Conservation (phyloP, 129 eudicot species). For the Lonicera japonica region DNA sequence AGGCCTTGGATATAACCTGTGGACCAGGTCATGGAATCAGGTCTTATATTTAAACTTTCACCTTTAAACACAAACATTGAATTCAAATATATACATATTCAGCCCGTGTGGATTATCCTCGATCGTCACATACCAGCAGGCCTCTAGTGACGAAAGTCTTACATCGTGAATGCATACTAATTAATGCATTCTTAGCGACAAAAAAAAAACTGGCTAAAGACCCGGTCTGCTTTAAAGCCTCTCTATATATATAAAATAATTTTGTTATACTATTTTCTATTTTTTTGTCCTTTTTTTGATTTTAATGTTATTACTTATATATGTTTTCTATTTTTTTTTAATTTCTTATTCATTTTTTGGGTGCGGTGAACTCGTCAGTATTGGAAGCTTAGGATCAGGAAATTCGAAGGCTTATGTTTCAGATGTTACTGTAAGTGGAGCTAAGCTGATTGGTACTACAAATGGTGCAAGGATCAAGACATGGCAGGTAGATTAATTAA, state of each 20-base stretch:
- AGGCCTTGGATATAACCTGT: constrained; percentile 60
- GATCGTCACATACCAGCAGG: no score
- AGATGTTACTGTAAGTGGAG: constrained; percentile 57
- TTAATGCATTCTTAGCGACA: no score
- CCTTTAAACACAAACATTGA: background rate
- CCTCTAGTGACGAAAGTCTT: no score
- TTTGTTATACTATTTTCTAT: background rate
- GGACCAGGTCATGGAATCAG: constrained; percentile 98
- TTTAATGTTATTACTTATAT: no score
- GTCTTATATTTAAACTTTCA: constrained; percentile 15
- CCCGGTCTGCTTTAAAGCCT: no score
- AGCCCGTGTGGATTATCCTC: no score
- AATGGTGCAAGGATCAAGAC: constrained; percentile 92
- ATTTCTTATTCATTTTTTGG: background rate
- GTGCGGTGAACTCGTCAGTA: constrained; percentile 30
- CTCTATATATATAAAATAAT: background rate
- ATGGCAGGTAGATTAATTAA: constrained; percentile 47
- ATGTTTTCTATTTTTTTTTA: no score
- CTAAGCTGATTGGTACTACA: constrained; percentile 52
- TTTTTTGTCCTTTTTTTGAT: no score
- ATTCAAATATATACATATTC: no score
- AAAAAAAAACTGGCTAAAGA: no score
- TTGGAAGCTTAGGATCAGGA: constrained; percentile 79
- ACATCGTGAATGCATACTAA: no score
- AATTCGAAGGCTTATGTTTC: constrained; percentile 77